Evolutionary conservation across 1,284 basidiomycete species (phyloP).

Genomic region (Violaceomyces palustris): DNA sequence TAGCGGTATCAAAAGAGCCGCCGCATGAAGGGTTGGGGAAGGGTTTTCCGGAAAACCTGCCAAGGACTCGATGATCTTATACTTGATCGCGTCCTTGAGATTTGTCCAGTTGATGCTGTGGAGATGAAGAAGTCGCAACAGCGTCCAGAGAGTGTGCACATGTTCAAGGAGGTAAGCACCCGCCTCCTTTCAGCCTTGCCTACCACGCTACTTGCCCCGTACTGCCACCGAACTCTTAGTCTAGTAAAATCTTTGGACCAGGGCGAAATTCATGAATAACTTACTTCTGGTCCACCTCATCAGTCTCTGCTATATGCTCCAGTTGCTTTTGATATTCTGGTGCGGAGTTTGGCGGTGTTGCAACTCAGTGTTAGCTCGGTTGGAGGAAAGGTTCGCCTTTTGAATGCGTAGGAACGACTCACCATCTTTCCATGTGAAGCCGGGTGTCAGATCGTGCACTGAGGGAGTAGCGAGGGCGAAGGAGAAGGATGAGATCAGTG

Average conservation of each 20-base stretch:
- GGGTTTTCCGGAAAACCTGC: conserved; percentile 2
- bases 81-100: conserved; percentile 29
- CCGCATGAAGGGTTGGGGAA: conserved; percentile 8
- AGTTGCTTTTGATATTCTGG: conserved; percentile 10
- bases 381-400: no score
- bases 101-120: conserved; percentile 8
- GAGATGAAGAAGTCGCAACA: neutral
- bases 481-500: no score
- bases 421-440: no score
- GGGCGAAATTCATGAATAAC: conserved; percentile 1
- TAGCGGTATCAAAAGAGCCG: conserved; percentile 3
- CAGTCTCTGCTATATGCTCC: conserved; percentile 14
- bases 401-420: no score
- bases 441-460: no score
- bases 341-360: no score
- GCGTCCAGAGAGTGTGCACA: neutral
- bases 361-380: no score
- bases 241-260: conserved; percentile 2
- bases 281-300: conserved; percentile 15
- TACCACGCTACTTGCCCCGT: no score
- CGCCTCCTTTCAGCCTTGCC: neutral
- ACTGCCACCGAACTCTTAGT: neutral
- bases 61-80: conserved; percentile 6
- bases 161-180: neutral
- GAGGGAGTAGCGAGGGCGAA: no score